Evolutionary conservation across 352 stramenopile genomes (phyloP), one percentile per base, ranked within the genome.

Genomic region (Phytophthora nicotianae): DNA sequence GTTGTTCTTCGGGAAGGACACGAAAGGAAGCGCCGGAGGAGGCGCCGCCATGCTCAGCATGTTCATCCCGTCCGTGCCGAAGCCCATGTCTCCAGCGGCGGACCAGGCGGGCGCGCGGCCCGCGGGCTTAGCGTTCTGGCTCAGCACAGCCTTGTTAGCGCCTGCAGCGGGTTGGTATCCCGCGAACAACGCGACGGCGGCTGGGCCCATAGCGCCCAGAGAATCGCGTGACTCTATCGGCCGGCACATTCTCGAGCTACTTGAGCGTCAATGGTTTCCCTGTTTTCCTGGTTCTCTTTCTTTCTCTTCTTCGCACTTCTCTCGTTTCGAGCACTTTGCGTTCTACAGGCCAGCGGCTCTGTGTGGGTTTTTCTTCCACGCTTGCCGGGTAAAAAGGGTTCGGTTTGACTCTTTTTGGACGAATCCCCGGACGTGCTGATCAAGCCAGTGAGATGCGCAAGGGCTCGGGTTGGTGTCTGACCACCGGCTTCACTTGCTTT

Each of bases 221-320:
- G 84, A 88, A 87, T 93, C 80, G 52, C 84, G 51, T 38, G 81
- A 91, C 77, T 91, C 84, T 79, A 93, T 93, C 64, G 84, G 84
- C 74, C 84, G 81, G 68, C 84, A 93, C 84, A 91, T 93, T 72
- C 19, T 62, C 16, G 38, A 26, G 46, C 26, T 51, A 29, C 14
- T 35, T 68, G 19, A 57, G 50, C 59, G 37, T 45, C 53, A 62
- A 51, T 57, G 21, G 40, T 62, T 7, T 59, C 65, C 52, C 66
- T 72, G 62, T 63, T 67, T 72, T 67, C 42, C 51, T 77, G 48
- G 52, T 70, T 33, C 21, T 11, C 37, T 53, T 27, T 50, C 51
- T 51, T 19, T 56, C 55, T 49, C 48, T 46, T 53, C 50, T 60
- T 59, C 55, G 54, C 63, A 41, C 56, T 63, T 70, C 47, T 70